Evolutionary conservation across 176 grass and related monocot genomes (phyloP), one percentile per base, ranked within the genome.

Genomic region (Aechmea fasciata): DNA sequence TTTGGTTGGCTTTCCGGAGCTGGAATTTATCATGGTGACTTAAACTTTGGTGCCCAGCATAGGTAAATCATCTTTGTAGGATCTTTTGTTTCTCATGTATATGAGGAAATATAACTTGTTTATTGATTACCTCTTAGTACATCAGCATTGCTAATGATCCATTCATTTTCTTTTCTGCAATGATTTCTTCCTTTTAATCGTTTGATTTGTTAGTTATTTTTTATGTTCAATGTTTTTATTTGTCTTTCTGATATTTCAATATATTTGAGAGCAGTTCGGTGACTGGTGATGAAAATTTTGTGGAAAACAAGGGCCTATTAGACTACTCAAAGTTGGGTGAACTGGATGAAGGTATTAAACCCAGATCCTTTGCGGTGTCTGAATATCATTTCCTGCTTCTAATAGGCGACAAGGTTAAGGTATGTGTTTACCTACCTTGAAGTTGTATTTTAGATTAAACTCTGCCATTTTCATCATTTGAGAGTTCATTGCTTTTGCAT

Each of bases 1-100:
- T 97, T 97, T 77, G 93, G 85, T 68, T 97, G 93, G 93, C 93
- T 97, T 54, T 97, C 93, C 77, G 93, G 93, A 52, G 78, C 93
- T 72, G 93, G 93, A 83, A 90, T 97, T 75, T 97, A 97, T 77
- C 72, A 92, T 0, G 93, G 93, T 52, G 93, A 97, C 81, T 79
- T 97, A 48, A 90, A 97, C 80, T 97, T 97, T 83, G 89, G 93
- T 62, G 93, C 80, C 14, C 89, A 90, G 52, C 93, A 97, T 79
- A 97, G 93, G 93, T 97, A 57, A 72, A 70, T 61, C 69, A 70
- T 68, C 66, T 22, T 66, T 49, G 65, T 18, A 71, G 11, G 57
- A 47, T 79, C 49, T 61, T 59, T 59, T 14, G n/a, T 19, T 59
- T 10, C 7, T 59, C 14, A 20, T 59, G 17, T n/a, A 14, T 59